These are phyloP conservation scores for Fusarium sp. DNA, from an alignment of 2,329 filamentous ascomycete species.

Conservation along the genomic window DNA sequence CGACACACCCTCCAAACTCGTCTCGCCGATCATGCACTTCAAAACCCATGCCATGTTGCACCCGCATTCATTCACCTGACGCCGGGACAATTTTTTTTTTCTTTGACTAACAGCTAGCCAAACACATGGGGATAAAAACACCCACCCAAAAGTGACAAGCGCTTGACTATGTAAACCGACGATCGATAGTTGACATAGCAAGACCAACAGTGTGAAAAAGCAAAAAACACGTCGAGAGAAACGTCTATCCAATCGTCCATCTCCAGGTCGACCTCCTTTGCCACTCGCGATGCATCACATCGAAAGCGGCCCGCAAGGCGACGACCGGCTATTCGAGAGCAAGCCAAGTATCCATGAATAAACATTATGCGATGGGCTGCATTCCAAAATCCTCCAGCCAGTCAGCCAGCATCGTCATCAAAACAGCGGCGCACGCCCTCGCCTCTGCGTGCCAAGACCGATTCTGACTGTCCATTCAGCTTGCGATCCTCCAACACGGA, in stretches of 20 bases:
- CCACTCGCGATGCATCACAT: slow-evolving; percentile 3
- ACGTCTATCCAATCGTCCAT: neutral
- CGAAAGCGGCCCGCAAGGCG: neutral
- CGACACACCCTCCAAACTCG: slow-evolving; percentile 20
- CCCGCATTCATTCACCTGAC: slow-evolving; percentile 2
- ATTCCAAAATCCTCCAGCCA: neutral
- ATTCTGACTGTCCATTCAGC: neutral
- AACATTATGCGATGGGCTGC: neutral
- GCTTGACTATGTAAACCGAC: neutral
- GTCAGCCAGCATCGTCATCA: neutral
- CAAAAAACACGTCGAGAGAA: neutral
- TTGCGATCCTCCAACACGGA: slow-evolving; percentile 1
- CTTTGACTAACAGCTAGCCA: slow-evolving; percentile 1
- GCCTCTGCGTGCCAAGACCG: slow-evolving; percentile 7
- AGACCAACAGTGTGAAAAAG: neutral
- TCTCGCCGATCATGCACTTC: slow-evolving; percentile 35
- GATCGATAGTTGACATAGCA: neutral
- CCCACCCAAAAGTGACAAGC: neutral
- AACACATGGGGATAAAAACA: neutral
- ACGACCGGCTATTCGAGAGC: slow-evolving; percentile 7
- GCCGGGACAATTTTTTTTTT: neutral
- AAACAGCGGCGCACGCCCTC: neutral
- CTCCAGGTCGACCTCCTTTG: neutral
- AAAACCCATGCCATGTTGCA: slow-evolving; percentile 11
- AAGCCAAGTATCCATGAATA: neutral